Evolutionary conservation across 345 rosid species (phyloP).

Genomic region (Conringia planisiliqua): DNA sequence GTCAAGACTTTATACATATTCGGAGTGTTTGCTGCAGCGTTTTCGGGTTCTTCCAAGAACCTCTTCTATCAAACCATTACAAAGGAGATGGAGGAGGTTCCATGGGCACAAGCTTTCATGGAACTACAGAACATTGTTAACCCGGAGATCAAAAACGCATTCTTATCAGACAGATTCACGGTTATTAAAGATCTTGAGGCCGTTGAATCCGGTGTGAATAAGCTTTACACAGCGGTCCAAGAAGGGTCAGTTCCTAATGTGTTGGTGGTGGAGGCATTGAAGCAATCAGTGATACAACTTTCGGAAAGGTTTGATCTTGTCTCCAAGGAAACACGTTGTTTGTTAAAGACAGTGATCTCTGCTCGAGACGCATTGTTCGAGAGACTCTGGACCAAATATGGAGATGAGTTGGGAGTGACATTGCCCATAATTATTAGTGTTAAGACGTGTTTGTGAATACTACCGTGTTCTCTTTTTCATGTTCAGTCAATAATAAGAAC

Average conservation of each 20-base stretch:
- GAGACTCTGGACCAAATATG: constrained; percentile 50
- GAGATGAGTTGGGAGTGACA: constrained; percentile 13
- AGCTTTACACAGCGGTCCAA: constrained; percentile 45
- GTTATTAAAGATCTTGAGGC: constrained; percentile 57
- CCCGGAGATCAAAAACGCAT: constrained; percentile 41
- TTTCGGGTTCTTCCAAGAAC: constrained; percentile 58
- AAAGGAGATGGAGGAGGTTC: constrained; percentile 36
- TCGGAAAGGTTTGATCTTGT: constrained; percentile 61
- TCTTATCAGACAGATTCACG: constrained; percentile 32
- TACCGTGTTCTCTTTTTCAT: neutral
- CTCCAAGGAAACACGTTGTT: constrained; percentile 47
- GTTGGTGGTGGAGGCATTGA: constrained; percentile 35
- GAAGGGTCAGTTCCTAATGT: constrained; percentile 38
- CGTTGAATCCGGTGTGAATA: constrained; percentile 52
- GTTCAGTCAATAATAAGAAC: neutral
- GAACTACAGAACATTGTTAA: constrained; percentile 49
- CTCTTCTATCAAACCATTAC: constrained; percentile 43
- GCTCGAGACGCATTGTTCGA: constrained; percentile 74
- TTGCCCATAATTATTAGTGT: constrained; percentile 8
- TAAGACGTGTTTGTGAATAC: constrained; percentile 8
- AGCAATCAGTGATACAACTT: constrained; percentile 43
- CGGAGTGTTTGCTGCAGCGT: constrained; percentile 57
- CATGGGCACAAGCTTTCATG: constrained; percentile 61
- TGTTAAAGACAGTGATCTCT: constrained; percentile 57
- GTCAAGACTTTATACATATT: constrained; percentile 64